Evolutionary conservation across 2,329 filamentous ascomycete genomes (phyloP), one percentile per base, ranked within the genome.

Genomic region (Alternaria triticimaculans): DNA sequence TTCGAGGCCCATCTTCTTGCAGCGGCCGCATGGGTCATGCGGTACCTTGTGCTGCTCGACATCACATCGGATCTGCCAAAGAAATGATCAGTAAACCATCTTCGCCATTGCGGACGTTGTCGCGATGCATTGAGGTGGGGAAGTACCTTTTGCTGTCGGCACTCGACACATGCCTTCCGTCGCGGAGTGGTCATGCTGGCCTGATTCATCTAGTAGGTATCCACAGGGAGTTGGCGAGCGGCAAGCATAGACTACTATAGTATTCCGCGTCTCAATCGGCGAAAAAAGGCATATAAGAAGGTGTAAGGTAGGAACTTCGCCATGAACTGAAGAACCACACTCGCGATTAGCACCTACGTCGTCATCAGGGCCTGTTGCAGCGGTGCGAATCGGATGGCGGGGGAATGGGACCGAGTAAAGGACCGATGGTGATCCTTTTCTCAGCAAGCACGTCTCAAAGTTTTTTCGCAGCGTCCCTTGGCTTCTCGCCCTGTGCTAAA

Each of bases 1-100:
- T 43, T 79, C 76, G 12, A 79, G 66, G 30, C 69, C 70, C 76
- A 79, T 79, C 63, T 77, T 78, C 58, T 71, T 75, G 64, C 77
- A 79, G 23, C 77, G 73, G 11, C 68, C 71, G 62, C 77, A 79
- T 44, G 77, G 72, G 53, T 79, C 76, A 61, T 78, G 77, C 10
- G 77, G 76, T n/a, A 74, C 73, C 56, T 78, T 78, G 66, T 75
- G 71, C 63, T 79, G 76, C 65, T 79, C 76, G 45, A 79, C 77
- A 73, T 79, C 76, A 69, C 77, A 79, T 64, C 76, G 76, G 55
- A 79, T 79, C 77, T 79, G 60, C 21, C 65, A 9, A 18, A 58
- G 76, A 59, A 23, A 67, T 8, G 18, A 57, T 74, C 59, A 76
- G 69, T 37, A 33, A 55, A 28, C 54, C 33, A 55, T 62, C 25